A percentile compares a stretch with the other conserved stretches of the same genome.
Evolutionary conservation across 2,329 filamentous ascomycete species (phyloP).

Genomic region (Drechslera avenae): DNA sequence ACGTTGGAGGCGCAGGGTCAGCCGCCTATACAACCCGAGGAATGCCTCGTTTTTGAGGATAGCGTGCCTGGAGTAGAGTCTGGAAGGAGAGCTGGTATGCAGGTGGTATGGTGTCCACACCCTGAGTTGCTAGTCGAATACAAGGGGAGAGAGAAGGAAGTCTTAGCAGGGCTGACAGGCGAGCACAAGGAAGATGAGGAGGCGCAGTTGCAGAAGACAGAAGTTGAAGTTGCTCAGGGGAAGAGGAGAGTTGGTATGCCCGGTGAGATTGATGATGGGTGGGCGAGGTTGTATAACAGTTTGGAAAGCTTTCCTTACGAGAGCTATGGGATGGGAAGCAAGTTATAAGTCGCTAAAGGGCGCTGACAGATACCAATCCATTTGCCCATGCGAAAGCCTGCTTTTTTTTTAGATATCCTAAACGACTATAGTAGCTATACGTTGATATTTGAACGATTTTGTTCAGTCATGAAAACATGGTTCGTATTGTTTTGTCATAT

Average conservation of each 20-base stretch:
- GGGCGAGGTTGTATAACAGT: constrained; percentile 58
- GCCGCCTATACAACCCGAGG: constrained; percentile 72
- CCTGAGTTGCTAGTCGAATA: constrained; percentile 77
- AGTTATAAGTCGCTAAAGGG: not conserved
- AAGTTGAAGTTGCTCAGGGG: constrained; percentile 47
- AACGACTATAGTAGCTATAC: not conserved
- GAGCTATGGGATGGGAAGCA: constrained; percentile 59
- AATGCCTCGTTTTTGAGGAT: constrained; percentile 97
- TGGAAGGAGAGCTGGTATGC: constrained; percentile 89
- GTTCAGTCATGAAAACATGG: constrained; percentile 5
- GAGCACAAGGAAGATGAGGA: constrained; percentile 66
- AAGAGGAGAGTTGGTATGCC: constrained; percentile 53
- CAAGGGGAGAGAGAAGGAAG: constrained; percentile 74
- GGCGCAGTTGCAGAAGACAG: constrained; percentile 35
- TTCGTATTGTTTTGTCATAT: constrained; percentile 22
- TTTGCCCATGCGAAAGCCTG: not conserved
- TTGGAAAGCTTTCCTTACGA: constrained; percentile 66
- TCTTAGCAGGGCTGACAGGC: constrained; percentile 81
- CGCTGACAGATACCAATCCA: too few species aligned
- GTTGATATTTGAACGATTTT: not conserved
- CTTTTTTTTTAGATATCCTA: not conserved
- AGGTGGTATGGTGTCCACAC: constrained; percentile 91
- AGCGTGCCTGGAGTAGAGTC: constrained; percentile 91
- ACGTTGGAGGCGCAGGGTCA: constrained; percentile 65
- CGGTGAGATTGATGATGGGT: constrained; percentile 65